phyloP scores from a whole-genome alignment of 2,329 filamentous ascomycete species.

The Talaromyces sp. region DNA sequence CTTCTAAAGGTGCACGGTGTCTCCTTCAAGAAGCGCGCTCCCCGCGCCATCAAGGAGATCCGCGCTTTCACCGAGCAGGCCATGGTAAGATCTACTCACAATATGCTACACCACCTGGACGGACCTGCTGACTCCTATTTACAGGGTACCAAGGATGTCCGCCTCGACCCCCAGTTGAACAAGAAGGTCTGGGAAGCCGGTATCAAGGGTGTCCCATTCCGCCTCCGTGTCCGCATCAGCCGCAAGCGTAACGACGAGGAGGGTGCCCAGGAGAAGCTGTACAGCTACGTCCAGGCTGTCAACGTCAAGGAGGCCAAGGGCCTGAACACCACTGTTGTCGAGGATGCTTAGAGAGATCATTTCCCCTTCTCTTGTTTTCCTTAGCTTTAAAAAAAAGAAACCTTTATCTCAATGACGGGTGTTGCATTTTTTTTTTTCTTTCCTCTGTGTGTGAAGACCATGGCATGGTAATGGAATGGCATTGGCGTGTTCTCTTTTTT shows the following conservation, averaged over 20 bases:
- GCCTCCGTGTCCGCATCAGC: conserved; percentile 96
- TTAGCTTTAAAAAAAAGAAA: neutral
- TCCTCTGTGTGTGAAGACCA: neutral
- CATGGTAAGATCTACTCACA: conserved; percentile 68
- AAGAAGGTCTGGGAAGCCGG: conserved; percentile 99
- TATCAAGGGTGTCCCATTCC: conserved; percentile 97
- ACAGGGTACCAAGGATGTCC: conserved; percentile 94
- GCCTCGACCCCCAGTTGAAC: conserved; percentile 97
- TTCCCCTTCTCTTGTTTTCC: neutral
- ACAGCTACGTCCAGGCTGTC: conserved; percentile 99
- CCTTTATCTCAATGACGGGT: neutral
- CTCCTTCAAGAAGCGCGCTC: conserved; percentile 99
- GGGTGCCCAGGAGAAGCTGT: conserved; percentile 98
- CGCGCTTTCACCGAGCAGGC: conserved; percentile 85
- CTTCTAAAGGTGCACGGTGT: conserved; percentile 81
- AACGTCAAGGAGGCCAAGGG: conserved; percentile 99
- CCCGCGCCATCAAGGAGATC: conserved; percentile 99
- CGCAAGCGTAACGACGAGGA: conserved; percentile 99
- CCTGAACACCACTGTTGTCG: conserved; percentile 84
- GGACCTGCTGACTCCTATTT: neutral
- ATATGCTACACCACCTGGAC: neutral
- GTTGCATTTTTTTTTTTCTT: neutral
- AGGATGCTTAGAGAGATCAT: conserved; percentile 39
- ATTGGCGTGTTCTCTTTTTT: neutral
- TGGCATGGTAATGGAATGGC: conserved; percentile 1